Evolutionary conservation across 2,329 filamentous ascomycete species (phyloP), one percentile per base, ranked within the genome.

Genomic region (Colletotrichum tanaceti): DNA sequence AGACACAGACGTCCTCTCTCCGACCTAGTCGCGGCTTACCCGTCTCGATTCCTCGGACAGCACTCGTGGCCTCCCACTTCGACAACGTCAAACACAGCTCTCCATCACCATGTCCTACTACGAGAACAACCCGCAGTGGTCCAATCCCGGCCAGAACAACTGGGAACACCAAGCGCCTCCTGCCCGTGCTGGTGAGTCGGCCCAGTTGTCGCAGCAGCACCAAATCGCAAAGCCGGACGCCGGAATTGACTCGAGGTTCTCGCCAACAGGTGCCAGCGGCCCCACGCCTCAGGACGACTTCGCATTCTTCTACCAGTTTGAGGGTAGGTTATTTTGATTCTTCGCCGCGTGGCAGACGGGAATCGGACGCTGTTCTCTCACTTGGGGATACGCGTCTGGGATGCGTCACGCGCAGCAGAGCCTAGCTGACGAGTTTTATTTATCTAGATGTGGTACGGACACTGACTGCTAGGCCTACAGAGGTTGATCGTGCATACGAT

Each of bases 401-500:
- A 24, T 43, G n/a, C 54, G 60, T 35, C 64, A 54, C 57, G 63
- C 44, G 63, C 60, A 53, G 63, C 54, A 67, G 63, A 57, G 44
- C 43, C 43, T 46, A 20, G 58, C 68, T 70, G 57, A 72, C 63
- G 32, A 69, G 1, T 60, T 53, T 38, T 53, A 32, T 20, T 47
- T 3, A n/a, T n/a, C n/a, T 65, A 71, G 68, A 71, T 43, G 70
- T 71, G 49, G 68, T 68, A 49, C 68, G 70, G 65, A 71, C 68
- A 65, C 70, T 71, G 61, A 71, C 70, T 69, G 70, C 68, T 55
- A 71, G 70, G 71, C 63, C 72, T 73, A 58, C 77, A 97, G 96
- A 99, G 88, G 94, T 99, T 75, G 96, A 98, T 73, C 91, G 95
- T 78, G 95, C 95, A 74, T 90, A 95, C 76, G 96, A 98, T 77